Percentiles rank a stretch among this genome's conserved stretches.
These are phyloP conservation scores for Zizania palustris DNA, from an alignment of 202 grass and related monocot genomes.

Conservation along the genomic window DNA sequence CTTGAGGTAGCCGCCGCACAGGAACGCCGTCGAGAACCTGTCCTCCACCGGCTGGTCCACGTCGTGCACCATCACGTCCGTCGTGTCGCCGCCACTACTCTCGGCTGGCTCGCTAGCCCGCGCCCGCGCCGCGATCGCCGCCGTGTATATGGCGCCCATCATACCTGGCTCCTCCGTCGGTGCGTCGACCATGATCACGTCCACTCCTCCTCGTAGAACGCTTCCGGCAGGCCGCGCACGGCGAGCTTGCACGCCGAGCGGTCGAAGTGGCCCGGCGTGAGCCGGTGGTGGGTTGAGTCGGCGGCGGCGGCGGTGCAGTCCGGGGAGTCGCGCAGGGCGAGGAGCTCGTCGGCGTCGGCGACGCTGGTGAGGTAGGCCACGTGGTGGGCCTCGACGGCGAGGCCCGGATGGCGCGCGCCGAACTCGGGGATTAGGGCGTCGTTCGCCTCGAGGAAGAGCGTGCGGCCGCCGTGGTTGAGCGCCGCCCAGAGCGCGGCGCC, in stretches of 20 bases:
- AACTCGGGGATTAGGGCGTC: slow-evolving; percentile 38
- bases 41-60: slow-evolving; percentile 58
- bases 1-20: slow-evolving; percentile 72
- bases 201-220: slow-evolving; percentile 80
- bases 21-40: slow-evolving; percentile 55
- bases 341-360: slow-evolving; percentile 51
- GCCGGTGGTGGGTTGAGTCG: no score
- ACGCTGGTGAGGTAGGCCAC: slow-evolving; percentile 48
- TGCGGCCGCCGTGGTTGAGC: slow-evolving; percentile 88
- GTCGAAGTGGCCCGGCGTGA: slow-evolving; percentile 21
- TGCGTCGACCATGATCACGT: slow-evolving; percentile 75
- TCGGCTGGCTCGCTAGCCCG: slow-evolving; percentile 21
- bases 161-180: slow-evolving; percentile 59
- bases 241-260: slow-evolving; percentile 48
- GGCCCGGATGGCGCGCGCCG: slow-evolving; percentile 30
- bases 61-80: slow-evolving; percentile 75
- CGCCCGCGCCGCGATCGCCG: slow-evolving; percentile 57
- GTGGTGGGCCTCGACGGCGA: slow-evolving; percentile 53
- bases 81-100: slow-evolving; percentile 57
- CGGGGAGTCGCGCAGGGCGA: slow-evolving; percentile 35
- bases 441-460: slow-evolving; percentile 77
- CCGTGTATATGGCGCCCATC: slow-evolving; percentile 71
- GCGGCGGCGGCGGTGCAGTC: slow-evolving; percentile 36
- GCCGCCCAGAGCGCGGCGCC: slow-evolving; percentile 70
- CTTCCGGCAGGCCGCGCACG: slow-evolving; percentile 54